A percentile compares a stretch with the other conserved stretches of the same genome.
These are phyloP conservation scores for Spinellus fusiger DNA, from an alignment of 192 early-diverging fungal species.

Conservation along the genomic window DNA sequence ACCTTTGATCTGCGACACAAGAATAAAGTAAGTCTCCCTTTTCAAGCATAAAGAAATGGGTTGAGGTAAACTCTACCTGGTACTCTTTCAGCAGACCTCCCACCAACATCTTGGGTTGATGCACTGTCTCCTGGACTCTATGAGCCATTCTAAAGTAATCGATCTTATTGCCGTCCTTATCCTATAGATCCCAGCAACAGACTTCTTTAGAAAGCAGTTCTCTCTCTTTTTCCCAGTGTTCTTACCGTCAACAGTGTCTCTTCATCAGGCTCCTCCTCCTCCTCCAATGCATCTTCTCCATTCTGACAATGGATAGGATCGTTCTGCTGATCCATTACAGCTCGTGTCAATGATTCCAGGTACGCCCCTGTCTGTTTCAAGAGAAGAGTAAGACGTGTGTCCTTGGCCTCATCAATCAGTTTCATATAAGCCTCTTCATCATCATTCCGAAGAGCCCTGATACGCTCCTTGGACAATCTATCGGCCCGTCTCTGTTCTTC, in stretches of 20 bases:
- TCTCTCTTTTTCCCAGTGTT: too few relatives aligned
- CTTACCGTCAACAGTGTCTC: slow-evolving; percentile 25
- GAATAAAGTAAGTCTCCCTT: too few relatives aligned
- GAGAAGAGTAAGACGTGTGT: slow-evolving; percentile 89
- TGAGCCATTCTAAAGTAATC: slow-evolving; percentile 92
- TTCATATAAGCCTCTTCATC: slow-evolving; percentile 96
- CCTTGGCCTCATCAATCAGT: slow-evolving; percentile 91
- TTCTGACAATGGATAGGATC: slow-evolving; percentile 45
- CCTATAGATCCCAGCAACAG: not conserved
- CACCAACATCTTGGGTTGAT: slow-evolving; percentile 76
- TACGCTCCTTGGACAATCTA: slow-evolving; percentile 84
- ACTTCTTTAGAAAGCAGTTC: too few relatives aligned
- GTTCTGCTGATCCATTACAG: slow-evolving; percentile 77
- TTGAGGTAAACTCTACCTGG: slow-evolving; percentile 45
- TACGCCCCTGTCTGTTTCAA: slow-evolving; percentile 86
- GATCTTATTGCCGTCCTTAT: slow-evolving; percentile 38
- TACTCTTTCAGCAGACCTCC: slow-evolving; percentile 96
- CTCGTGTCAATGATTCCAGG: slow-evolving; percentile 75
- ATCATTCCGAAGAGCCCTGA: slow-evolving; percentile 90
- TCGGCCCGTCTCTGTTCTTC: slow-evolving; percentile 89
- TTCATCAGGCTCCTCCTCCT: slow-evolving; percentile 27
- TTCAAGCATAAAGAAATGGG: not conserved
- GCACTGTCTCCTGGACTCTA: slow-evolving; percentile 68
- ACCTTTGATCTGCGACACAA: slow-evolving; percentile 68
- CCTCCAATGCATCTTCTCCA: slow-evolving; percentile 26